These are phyloP conservation scores for Triangularia setosa DNA, from an alignment of 2,329 filamentous ascomycete genomes.

Conservation along the genomic window DNA sequence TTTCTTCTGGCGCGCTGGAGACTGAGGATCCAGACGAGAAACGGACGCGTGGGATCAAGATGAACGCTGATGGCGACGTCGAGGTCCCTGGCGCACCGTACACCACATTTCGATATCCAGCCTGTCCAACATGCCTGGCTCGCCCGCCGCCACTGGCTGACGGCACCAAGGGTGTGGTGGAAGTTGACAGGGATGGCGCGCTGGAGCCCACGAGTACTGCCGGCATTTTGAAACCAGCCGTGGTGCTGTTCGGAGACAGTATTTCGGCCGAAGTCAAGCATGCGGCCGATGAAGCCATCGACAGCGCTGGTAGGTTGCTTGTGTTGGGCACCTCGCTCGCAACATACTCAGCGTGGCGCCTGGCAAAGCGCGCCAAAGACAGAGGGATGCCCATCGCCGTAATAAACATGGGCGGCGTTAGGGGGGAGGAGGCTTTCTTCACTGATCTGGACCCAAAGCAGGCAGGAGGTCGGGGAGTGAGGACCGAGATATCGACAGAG, in stretches of 20 bases:
- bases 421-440: constrained; percentile 74
- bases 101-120: constrained; percentile 83
- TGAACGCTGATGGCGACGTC: constrained; percentile 93
- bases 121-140: constrained; percentile 75
- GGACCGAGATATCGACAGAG: constrained; percentile 56
- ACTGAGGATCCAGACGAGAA: constrained; percentile 72
- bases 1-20: constrained; percentile 70
- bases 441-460: constrained; percentile 49
- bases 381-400: constrained; percentile 81
- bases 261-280: constrained; percentile 67
- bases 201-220: constrained; percentile 64
- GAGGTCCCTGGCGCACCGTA: constrained; percentile 86
- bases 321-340: constrained; percentile 87
- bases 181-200: constrained; percentile 76
- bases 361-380: constrained; percentile 80
- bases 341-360: constrained; percentile 90
- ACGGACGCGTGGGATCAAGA: constrained; percentile 64
- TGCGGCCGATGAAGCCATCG: constrained; percentile 74
- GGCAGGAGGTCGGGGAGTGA: constrained; percentile 48
- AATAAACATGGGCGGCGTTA: constrained; percentile 79
- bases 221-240: constrained; percentile 85
- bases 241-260: constrained; percentile 95
- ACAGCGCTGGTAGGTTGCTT: constrained; percentile 69
- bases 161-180: constrained; percentile 45
- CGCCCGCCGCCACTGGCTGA: constrained; percentile 55